phyloP scores from a whole-genome alignment of 225 moss, liverwort and hornwort species.

The Bryoerythrophyllum caledonicum region DNA sequence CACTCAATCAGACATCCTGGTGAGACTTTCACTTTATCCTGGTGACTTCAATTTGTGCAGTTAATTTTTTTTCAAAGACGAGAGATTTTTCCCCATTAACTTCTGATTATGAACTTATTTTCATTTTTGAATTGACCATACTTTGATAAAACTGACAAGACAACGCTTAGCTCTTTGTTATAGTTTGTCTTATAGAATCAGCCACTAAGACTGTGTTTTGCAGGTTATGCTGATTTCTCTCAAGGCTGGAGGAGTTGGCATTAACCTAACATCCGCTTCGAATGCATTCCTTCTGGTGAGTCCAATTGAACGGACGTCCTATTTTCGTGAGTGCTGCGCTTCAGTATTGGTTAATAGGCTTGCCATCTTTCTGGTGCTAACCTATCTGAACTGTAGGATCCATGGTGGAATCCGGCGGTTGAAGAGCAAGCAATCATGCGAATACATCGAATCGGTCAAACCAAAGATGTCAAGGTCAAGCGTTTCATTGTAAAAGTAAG shows the following conservation, averaged over 20 bases:
- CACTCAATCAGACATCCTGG: constrained; percentile 61
- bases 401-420: constrained; percentile 98
- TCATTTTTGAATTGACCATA: not conserved
- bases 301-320: not conserved
- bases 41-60: not conserved
- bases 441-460: constrained; percentile 92
- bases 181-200: not conserved
- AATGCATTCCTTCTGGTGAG: constrained; percentile 90
- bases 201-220: constrained; percentile 23
- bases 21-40: constrained; percentile 26
- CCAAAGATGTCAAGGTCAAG: constrained; percentile 67
- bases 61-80: not conserved
- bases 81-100: not conserved
- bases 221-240: constrained; percentile 91
- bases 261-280: constrained; percentile 84
- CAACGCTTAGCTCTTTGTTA: not conserved
- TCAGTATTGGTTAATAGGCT: not conserved
- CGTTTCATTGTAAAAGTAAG: constrained; percentile 82
- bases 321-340: not conserved
- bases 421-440: constrained; percentile 97
- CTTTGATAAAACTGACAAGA: not conserved
- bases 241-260: constrained; percentile 88
- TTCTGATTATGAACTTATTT: not conserved
- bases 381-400: constrained; percentile 53
- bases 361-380: constrained; percentile 6